Conservation (phyloP, 768 basidiomycete genomes). For the Termitomyces sp. region DNA sequence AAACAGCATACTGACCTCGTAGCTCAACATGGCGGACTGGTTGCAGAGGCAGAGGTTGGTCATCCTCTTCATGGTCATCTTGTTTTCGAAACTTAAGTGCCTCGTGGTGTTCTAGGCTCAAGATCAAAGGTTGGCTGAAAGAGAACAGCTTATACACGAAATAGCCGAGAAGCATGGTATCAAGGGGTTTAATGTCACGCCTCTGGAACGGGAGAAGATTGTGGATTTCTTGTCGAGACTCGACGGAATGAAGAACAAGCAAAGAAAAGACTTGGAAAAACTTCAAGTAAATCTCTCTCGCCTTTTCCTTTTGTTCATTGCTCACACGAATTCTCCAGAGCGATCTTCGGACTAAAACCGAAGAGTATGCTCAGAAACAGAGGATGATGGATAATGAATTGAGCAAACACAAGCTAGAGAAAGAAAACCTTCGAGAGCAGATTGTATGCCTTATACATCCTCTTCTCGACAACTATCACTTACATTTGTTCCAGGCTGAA, state of each 20-base stretch:
- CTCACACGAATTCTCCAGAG: conserved; percentile 27
- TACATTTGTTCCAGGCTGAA: conserved; percentile 36
- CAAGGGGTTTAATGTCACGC: conserved; percentile 68
- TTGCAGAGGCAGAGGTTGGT: conserved; percentile 69
- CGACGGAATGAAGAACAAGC: conserved; percentile 56
- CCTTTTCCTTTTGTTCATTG: not conserved
- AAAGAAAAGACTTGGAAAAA: conserved; percentile 61
- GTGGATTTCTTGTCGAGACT: conserved; percentile 70
- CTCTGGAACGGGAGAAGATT: conserved; percentile 69
- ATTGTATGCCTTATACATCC: conserved; percentile 46
- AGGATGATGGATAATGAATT: conserved; percentile 54
- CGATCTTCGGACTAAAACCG: conserved; percentile 52
- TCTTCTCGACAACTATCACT: not conserved
- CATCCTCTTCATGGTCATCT: not conserved
- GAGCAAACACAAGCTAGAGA: conserved; percentile 52
- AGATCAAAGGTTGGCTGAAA: conserved; percentile 59
- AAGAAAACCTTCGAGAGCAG: conserved; percentile 47
- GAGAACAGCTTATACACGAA: conserved; percentile 72
- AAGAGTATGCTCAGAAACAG: conserved; percentile 63
- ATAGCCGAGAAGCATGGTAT: conserved; percentile 67
- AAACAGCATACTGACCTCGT: conserved; percentile 53
- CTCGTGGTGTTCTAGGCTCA: conserved; percentile 51
- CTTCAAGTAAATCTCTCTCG: conserved; percentile 50
- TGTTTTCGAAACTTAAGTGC: not conserved
- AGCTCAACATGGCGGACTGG: conserved; percentile 62